Evolutionary conservation across 805 yeast species (phyloP).

Genomic region (Wickerhamiella dianesei): DNA sequence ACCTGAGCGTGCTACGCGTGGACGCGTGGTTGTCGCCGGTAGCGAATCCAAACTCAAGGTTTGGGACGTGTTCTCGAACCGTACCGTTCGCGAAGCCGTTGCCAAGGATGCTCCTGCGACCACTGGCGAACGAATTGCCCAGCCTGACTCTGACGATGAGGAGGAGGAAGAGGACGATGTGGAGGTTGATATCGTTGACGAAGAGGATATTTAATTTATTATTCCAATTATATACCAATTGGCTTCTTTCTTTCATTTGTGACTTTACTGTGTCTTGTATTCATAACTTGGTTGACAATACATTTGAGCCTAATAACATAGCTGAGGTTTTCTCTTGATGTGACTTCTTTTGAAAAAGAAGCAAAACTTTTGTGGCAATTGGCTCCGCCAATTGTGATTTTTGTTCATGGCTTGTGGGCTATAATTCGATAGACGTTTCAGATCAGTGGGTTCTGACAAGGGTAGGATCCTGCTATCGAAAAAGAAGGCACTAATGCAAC

Average conservation of each 20-base stretch:
- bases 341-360: too few species aligned
- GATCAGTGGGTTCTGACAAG: too few species aligned
- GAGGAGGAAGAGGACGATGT: constrained; percentile 11
- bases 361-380: too few species aligned
- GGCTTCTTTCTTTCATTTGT: neutral
- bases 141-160: constrained; percentile 14
- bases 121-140: constrained; percentile 10
- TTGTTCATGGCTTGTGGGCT: too few species aligned
- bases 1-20: constrained; percentile 74
- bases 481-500: too few species aligned
- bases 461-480: too few species aligned
- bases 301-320: too few species aligned
- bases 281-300: too few species aligned
- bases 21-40: constrained; percentile 79
- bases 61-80: constrained; percentile 84
- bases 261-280: neutral
- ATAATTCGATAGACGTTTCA: too few species aligned
- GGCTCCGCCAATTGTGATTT: too few species aligned
- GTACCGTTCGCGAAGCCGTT: constrained; percentile 60
- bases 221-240: neutral
- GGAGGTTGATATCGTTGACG: constrained; percentile 8
- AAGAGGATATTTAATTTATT: neutral
- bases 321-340: too few species aligned
- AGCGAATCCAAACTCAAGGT: constrained; percentile 69
- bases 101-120: constrained; percentile 23